Evolutionary conservation across 768 basidiomycete genomes (phyloP), one percentile per base, ranked within the genome.

Genomic region (Lentinula sp.): DNA sequence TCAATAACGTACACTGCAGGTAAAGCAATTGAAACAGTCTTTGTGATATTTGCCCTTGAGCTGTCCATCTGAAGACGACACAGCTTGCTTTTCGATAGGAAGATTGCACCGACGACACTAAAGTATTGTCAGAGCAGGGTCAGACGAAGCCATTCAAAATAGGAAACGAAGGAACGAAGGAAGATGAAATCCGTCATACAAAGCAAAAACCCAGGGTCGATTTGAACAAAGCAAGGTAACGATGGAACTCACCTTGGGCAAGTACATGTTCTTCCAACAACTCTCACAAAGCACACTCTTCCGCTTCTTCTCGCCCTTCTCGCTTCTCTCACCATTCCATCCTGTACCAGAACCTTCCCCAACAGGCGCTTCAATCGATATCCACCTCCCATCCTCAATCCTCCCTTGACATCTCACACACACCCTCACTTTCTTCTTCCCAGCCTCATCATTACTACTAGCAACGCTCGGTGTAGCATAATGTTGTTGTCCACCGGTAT

Each of bases 241-340:
- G 37, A 57, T 23, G 21, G 58, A 64, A 71, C 83, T 45, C 64
- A 90, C 92, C 78, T 93, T 94, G 63, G 95, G 95, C 63, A 97
- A 74, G 76, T 96, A 97, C 87, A 95, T 89, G 68, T 90, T 86
- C 79, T 96, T 97, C 95, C 95, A 97, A 71, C 95, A 95, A 67
- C 73, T 75, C 69, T 95, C 95, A 71, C 95, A 97, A 66, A 97
- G 74, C 40, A 93, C 85, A 21, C 42, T 39, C 40, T 43, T 56
- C 23, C 40, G 10, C 28, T 56, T 56, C 39, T n/a, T 37, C 55
- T 56, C 55, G 0, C 23, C 40, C 23, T 56, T 43, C 15, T 23
- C 48, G 23, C 48, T 21, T 8, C 21, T 49, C 9, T 35, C 55
- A 42, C 21, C 32, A 16, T 32, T 56, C 18, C 18, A 23, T 43